Percentiles rank a stretch among this genome's conserved stretches.
Evolutionary conservation across 2,329 filamentous ascomycete genomes (phyloP).

Genomic region (Penicillium sp.): DNA sequence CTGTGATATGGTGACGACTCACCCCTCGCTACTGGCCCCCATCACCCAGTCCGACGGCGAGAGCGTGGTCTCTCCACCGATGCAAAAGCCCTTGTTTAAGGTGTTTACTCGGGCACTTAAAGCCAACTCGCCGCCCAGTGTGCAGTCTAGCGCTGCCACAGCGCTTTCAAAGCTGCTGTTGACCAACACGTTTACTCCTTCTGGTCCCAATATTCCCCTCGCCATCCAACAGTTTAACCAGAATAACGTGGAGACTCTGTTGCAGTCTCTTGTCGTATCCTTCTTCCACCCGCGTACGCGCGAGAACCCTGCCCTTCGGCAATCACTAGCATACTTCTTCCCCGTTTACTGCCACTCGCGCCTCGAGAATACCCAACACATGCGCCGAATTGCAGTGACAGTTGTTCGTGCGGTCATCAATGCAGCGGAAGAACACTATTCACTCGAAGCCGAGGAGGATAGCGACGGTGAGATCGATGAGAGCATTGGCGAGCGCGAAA

Average conservation of each 20-base stretch:
- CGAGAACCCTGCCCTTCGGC: constrained; percentile 78
- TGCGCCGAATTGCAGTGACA: constrained; percentile 74
- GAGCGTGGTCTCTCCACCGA: constrained; percentile 54
- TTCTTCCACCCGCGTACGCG: constrained; percentile 88
- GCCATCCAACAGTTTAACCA: constrained; percentile 53
- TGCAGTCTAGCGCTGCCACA: constrained; percentile 80
- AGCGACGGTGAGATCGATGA: constrained; percentile 76
- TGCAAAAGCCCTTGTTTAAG: constrained; percentile 72
- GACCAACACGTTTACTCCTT: constrained; percentile 67
- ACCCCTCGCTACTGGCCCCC: constrained; percentile 75
- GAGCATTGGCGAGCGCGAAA: constrained; percentile 70
- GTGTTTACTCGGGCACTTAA: constrained; percentile 84
- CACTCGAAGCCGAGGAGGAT: constrained; percentile 72
- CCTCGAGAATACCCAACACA: constrained; percentile 78
- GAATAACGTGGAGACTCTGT: constrained; percentile 69
- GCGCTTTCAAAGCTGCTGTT: constrained; percentile 87
- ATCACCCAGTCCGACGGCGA: constrained; percentile 49
- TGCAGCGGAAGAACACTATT: constrained; percentile 65
- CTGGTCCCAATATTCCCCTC: constrained; percentile 57
- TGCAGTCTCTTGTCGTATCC: constrained; percentile 79
- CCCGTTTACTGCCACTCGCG: constrained; percentile 92
- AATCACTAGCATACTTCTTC: constrained; percentile 89
- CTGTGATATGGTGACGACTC: constrained; percentile 88
- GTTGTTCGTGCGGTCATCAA: constrained; percentile 72
- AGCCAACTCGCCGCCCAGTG: constrained; percentile 68